Percentiles rank a stretch among this genome's conserved stretches.
Evolutionary conservation across 106 monocot species (phyloP).

Genomic region (Dendrobium nobile): DNA sequence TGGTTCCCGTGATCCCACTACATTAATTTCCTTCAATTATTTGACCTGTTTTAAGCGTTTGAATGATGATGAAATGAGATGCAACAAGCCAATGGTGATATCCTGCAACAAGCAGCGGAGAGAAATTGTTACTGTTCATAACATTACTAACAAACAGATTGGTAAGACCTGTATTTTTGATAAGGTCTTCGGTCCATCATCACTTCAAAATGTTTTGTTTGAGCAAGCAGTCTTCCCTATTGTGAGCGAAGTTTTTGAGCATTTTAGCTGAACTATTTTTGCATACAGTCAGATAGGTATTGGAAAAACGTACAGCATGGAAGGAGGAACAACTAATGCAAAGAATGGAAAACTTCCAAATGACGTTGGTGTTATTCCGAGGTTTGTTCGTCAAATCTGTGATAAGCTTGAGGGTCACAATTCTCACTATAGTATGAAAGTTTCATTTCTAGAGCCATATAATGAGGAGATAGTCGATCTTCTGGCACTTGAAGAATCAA

Average conservation of each 20-base stretch:
- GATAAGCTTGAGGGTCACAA: conserved; percentile 46
- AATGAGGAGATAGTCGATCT: conserved; percentile 39
- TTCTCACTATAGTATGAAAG: conserved; percentile 62
- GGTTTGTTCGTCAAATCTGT: conserved; percentile 50
- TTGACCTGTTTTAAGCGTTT: conserved; percentile 28
- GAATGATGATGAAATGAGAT: conserved; percentile 40
- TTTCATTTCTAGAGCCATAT: conserved; percentile 56
- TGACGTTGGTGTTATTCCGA: conserved; percentile 64
- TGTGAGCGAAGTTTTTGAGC: conserved; percentile 38
- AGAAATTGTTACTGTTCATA: conserved; percentile 55
- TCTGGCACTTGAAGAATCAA: conserved; percentile 15
- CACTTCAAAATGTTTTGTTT: conserved; percentile 55
- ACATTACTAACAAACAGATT: conserved; percentile 38
- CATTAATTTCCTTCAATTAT: background rate
- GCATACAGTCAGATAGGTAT: conserved; percentile 15
- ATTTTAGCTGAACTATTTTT: conserved; percentile 17
- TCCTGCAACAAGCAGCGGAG: conserved; percentile 44
- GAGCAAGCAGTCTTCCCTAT: conserved; percentile 39
- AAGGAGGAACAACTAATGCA: conserved; percentile 34
- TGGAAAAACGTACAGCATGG: conserved; percentile 35
- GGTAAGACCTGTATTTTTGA: conserved; percentile 41
- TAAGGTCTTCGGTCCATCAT: conserved; percentile 55
- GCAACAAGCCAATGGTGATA: conserved; percentile 37
- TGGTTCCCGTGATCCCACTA: background rate
- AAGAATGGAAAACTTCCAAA: conserved; percentile 47